Evolutionary conservation across 2,329 filamentous ascomycete species (phyloP).

Genomic region (Beauveria medogensis): DNA sequence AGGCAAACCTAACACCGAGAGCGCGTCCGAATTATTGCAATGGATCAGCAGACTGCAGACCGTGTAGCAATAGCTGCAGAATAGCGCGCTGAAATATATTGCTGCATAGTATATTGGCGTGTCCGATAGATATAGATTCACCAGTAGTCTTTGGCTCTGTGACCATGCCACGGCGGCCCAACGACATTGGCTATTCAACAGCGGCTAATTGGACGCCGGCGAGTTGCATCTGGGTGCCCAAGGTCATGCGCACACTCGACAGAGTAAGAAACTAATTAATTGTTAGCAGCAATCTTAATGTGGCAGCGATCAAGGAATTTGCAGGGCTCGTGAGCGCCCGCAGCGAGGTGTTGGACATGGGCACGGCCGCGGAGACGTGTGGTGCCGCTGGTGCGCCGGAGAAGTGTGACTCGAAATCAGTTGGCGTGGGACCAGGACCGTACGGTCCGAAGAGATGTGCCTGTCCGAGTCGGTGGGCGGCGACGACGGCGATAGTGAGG

Average conservation of each 20-base stretch:
- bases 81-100: background rate
- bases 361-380: background rate
- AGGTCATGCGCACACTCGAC: background rate
- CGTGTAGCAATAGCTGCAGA: background rate
- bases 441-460: background rate
- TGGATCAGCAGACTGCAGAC: background rate
- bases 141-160: background rate
- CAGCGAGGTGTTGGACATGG: background rate
- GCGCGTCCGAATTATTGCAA: background rate
- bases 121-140: too few species aligned
- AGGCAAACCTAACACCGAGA: background rate
- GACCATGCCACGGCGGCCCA: background rate
- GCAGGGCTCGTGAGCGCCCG: background rate
- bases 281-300: background rate
- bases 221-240: constrained; percentile 3
- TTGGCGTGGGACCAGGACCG: background rate
- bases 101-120: too few species aligned
- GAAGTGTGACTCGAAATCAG: background rate
- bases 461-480: constrained; percentile 3
- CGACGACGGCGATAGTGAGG: background rate
- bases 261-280: too few species aligned
- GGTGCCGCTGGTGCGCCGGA: background rate
- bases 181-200: background rate
- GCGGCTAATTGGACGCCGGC: constrained; percentile 1
- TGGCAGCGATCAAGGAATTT: background rate